Base-by-base conservation (phyloP, 2,329 filamentous ascomycete species). In the Cytospora piceae region DNA sequence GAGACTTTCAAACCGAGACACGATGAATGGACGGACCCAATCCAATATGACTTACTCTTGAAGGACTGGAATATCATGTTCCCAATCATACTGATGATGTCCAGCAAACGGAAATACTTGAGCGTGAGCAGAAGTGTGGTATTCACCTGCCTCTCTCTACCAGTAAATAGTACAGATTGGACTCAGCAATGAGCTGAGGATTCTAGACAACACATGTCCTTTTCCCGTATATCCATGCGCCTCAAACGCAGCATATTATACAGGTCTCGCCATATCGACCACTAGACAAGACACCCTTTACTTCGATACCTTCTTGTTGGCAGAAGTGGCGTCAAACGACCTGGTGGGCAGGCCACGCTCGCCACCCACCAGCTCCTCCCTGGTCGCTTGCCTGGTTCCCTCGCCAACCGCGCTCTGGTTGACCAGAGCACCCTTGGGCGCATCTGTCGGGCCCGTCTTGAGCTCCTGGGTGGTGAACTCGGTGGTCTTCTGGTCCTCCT, bases 281-380 rank as follows among this genome's bases (percentile, higher is more conserved):
- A 17, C 24, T 6, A 49, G 15, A 29, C 27, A 20, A 17, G 12
- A 15, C 31, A 8, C 24, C 12, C 12, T 52, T 24, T 63, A 63
- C 52, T 60, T 60, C 3, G 58, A 67, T 42, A 39, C 51, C 46
- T 64, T 67, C n/a, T 69, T 64, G 70, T 77, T 77, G 27, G 74
- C 75, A 22, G 66, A 69, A 1, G 76, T 77, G 37, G 75, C 75
- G 56, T 77, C 76, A 17, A 70, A 69, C 1, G 73, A 73, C 61
- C 69, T 67, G 65, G 69, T 72, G 3, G 74, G 74, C 6, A 70
- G 31, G 17, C 57, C 66, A 20, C 55, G 59, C 64, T 63, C 57
- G 53, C 63, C 61, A 22, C 61, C 60, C 56, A 55, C 57, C 15
- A 60, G 7, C 24, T 67, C 65, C 37, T 65, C 57, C 34, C 34